Percentiles rank a stretch among this genome's conserved stretches.
phyloP scores from a whole-genome alignment of 2,329 filamentous ascomycete genomes.

The Clonostachys chloroleuca region DNA sequence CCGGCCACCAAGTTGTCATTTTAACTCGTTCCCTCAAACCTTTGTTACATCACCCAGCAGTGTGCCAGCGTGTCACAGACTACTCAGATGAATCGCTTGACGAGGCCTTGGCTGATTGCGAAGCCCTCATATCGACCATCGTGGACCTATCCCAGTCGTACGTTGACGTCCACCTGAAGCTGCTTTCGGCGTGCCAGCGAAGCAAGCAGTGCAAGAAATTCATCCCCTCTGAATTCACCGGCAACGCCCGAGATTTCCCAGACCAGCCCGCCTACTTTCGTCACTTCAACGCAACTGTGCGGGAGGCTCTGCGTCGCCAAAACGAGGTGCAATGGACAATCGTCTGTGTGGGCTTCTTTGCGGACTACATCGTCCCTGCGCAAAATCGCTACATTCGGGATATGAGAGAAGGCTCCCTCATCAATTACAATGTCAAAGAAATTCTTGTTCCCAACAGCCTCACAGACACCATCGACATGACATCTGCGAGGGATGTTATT shows the following conservation, averaged over 20 bases:
- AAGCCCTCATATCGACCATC: conserved; percentile 8
- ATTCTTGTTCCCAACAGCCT: not conserved
- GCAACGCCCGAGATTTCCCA: conserved; percentile 5
- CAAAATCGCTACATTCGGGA: conserved; percentile 5
- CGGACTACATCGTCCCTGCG: conserved; percentile 6
- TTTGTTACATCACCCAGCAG: conserved; percentile 1
- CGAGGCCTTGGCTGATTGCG: conserved; percentile 2
- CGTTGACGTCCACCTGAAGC: conserved; percentile 6
- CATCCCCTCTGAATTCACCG: conserved; percentile 9
- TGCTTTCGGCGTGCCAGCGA: conserved; percentile 7
- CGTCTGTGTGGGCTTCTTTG: conserved; percentile 6
- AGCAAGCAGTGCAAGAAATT: conserved; percentile 8
- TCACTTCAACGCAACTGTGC: not conserved
- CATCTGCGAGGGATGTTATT: conserved; percentile 4
- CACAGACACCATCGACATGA: not conserved
- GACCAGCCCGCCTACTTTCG: conserved; percentile 3
- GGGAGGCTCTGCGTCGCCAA: not conserved
- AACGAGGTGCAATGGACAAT: conserved; percentile 6
- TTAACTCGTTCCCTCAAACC: conserved; percentile 6
- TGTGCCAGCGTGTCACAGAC: not conserved
- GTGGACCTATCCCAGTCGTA: conserved; percentile 4
- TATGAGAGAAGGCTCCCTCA: conserved; percentile 2
- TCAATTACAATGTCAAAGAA: conserved; percentile 1
- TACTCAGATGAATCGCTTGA: not conserved
- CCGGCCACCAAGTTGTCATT: conserved; percentile 5